These are phyloP conservation scores for Saxophila tyrrhenica DNA, from an alignment of 495 filamentous ascomycete species.

Conservation along the genomic window DNA sequence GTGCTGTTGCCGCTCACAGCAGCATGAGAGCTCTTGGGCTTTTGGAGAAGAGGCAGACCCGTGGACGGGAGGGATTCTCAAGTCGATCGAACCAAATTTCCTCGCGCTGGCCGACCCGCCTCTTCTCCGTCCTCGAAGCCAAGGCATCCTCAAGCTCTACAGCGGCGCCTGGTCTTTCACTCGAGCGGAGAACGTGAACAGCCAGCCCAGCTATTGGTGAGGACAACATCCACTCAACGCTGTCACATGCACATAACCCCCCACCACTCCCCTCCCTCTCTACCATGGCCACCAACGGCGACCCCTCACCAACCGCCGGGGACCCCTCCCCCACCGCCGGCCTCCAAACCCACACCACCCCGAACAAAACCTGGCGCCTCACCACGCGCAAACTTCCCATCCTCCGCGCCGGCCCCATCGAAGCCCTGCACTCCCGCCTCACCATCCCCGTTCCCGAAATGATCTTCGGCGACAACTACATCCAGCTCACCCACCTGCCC, in stretches of 20 bases:
- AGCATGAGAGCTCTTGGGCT: too few relatives aligned
- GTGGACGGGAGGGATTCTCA: too few relatives aligned
- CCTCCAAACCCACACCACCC: slow-evolving; percentile 36
- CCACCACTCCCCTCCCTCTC: background rate
- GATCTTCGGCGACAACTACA: slow-evolving; percentile 94
- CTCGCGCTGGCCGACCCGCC: too few relatives aligned
- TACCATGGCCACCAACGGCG: background rate
- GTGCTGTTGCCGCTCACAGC: too few relatives aligned
- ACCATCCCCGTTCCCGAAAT: slow-evolving; percentile 88
- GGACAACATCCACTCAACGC: too few relatives aligned
- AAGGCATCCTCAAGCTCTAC: background rate
- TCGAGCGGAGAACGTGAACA: background rate
- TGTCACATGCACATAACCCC: background rate
- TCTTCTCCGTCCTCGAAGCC: background rate
- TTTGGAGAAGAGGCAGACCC: background rate
- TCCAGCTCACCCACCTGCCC: slow-evolving; percentile 55
- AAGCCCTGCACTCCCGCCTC: slow-evolving; percentile 64
- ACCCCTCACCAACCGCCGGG: background rate
- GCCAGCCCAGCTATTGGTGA: too few relatives aligned
- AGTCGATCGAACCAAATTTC: too few relatives aligned
- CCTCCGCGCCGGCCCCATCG: slow-evolving; percentile 80
- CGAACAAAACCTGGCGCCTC: slow-evolving; percentile 33
- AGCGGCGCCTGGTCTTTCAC: background rate
- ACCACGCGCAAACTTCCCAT: slow-evolving; percentile 80
- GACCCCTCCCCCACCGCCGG: background rate